Evolutionary conservation across 768 basidiomycete species (phyloP).

Genomic region (Russula vinacea): DNA sequence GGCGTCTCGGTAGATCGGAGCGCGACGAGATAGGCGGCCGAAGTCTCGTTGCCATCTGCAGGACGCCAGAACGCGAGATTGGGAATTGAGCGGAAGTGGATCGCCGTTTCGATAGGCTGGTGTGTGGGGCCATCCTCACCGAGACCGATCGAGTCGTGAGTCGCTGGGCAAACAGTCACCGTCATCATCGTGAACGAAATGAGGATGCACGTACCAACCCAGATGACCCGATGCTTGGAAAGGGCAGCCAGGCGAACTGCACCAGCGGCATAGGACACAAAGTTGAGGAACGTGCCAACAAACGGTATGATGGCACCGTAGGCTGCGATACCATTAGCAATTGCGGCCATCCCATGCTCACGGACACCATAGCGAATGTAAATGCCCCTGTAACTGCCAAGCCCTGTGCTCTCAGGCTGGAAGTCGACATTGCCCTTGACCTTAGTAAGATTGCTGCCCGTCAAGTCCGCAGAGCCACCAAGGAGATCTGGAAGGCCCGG

Average conservation of each 20-base stretch:
- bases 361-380: slow-evolving; percentile 97
- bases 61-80: slow-evolving; percentile 93
- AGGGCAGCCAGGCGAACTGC: slow-evolving; percentile 90
- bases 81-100: slow-evolving; percentile 83
- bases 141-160: slow-evolving; percentile 91
- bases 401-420: slow-evolving; percentile 81
- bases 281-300: slow-evolving; percentile 92
- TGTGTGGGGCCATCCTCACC: slow-evolving; percentile 96
- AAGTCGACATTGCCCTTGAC: slow-evolving; percentile 84
- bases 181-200: neutral
- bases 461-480: slow-evolving; percentile 89
- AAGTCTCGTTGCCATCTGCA: slow-evolving; percentile 96
- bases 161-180: slow-evolving; percentile 48
- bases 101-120: slow-evolving; percentile 88
- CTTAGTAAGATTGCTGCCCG: slow-evolving; percentile 89
- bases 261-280: slow-evolving; percentile 90
- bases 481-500: slow-evolving; percentile 78
- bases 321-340: slow-evolving; percentile 85
- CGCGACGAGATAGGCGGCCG: slow-evolving; percentile 82
- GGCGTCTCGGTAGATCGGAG: slow-evolving; percentile 73
- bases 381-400: slow-evolving; percentile 81
- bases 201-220: slow-evolving; percentile 64
- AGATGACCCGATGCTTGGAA: slow-evolving; percentile 85
- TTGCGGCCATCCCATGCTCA: slow-evolving; percentile 96
- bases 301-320: slow-evolving; percentile 93